Evolutionary conservation across 768 basidiomycete genomes (phyloP), one percentile per base, ranked within the genome.

Genomic region (Amanita exitialis): DNA sequence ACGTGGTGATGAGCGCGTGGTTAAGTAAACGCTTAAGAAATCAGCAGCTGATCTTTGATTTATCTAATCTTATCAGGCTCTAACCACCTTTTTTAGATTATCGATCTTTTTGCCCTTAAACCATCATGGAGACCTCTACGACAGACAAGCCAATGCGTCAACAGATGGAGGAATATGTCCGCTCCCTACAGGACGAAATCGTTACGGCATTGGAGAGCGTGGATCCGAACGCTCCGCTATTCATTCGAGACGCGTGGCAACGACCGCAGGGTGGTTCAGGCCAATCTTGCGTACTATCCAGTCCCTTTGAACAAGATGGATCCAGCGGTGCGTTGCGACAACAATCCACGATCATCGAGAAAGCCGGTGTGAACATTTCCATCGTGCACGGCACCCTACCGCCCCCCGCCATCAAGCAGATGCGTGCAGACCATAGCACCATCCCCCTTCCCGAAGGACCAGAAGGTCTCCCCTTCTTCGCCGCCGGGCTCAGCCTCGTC

Each of bases 341-440:
- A 25, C 58, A 50, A 58, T 67, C 50, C 56, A 68, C 82, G 0
- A 70, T 88, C 23, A 82, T 97, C 58, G 95, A 98, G 66, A 98
- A 98, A 66, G 95, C 87, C 3, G 95, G 96, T 1, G 90, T 97
- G 43, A 97, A 96, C 69, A 86, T 96, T 59, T 90, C 88, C 6
- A 73, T 97, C 62, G 90, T 98, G 1, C 80, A 97, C 59, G 94
- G 93, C 20, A 71, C 70, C 18, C 81, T 99, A 3, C 90, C 94
- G 1, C 92, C 92, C 0, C 70, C 84, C 27, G 96, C 92, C 4
- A 86, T 97, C 64, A 81, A 81, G 61, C 88, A 95, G 70, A 99
- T 99, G 96, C 78, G 89, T 47, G 87, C 90, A 32, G 89, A 98
- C 67, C 96, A 98, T 62, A 71, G 76, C 38, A 78, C 80, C 21